These are phyloP conservation scores for Linderniella brevidens DNA, from an alignment of 257 asterid species.

Conservation along the genomic window DNA sequence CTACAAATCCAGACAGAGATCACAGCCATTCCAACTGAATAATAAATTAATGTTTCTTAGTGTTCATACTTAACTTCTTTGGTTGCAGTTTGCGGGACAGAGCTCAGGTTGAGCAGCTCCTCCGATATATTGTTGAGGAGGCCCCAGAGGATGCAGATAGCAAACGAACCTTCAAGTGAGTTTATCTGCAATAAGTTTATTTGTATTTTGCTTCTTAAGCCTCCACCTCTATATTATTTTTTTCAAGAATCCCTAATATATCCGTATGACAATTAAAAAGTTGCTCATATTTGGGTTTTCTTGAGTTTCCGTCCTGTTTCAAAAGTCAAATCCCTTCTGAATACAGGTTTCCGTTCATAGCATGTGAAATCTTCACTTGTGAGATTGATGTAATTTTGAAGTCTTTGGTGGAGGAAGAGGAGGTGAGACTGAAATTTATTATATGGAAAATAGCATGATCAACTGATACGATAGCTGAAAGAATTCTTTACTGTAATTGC, in stretches of 20 bases:
- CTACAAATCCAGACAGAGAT: too few relatives aligned
- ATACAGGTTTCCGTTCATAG: conserved; percentile 87
- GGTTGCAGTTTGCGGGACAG: conserved; percentile 79
- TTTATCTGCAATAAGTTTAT: neutral
- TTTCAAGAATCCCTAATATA: too few relatives aligned
- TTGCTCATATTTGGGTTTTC: too few relatives aligned
- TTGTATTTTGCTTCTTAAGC: too few relatives aligned
- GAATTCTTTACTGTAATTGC: conserved; percentile 16
- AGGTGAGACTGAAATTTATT: conserved; percentile 32
- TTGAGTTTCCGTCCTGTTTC: conserved; percentile 1
- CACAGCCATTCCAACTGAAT: neutral
- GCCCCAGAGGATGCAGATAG: conserved; percentile 83
- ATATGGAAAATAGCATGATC: conserved; percentile 9
- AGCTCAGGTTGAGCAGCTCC: conserved; percentile 76
- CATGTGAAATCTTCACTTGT: conserved; percentile 92
- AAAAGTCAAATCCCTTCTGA: conserved; percentile 1
- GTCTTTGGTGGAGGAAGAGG: conserved; percentile 89
- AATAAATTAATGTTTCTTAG: too few relatives aligned
- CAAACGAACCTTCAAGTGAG: conserved; percentile 78
- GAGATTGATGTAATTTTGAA: conserved; percentile 95
- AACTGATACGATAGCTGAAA: neutral
- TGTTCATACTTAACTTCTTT: conserved; percentile 4
- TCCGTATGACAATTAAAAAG: too few relatives aligned
- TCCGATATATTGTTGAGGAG: conserved; percentile 70
- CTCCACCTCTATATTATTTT: too few relatives aligned